Conservation (phyloP, 202 grass and related monocot genomes). For the Setaria italica region DNA sequence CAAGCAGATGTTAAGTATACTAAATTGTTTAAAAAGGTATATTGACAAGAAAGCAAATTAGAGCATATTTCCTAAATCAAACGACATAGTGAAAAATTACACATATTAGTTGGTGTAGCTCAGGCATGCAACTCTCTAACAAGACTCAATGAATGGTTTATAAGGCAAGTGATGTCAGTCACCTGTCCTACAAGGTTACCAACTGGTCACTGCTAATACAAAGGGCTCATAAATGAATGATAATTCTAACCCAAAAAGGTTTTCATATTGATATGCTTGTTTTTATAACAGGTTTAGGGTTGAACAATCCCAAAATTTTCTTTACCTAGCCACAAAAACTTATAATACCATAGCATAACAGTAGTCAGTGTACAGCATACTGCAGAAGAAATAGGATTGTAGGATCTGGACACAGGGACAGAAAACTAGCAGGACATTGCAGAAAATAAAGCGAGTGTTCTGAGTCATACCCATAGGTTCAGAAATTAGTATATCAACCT, state of each 20-base stretch:
- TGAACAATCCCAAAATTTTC: not conserved
- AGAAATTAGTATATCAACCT: slow-evolving; percentile 97
- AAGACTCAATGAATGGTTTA: not conserved
- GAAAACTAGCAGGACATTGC: not conserved
- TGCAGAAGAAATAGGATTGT: not conserved
- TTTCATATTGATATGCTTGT: not conserved
- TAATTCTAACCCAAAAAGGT: not conserved
- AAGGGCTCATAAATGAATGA: not conserved
- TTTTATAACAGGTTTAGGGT: not conserved
- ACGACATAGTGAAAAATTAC: not conserved
- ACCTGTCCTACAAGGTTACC: not conserved
- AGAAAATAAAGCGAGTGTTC: slow-evolving; percentile 28
- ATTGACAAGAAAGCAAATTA: not conserved
- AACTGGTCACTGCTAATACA: not conserved
- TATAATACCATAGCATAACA: not conserved
- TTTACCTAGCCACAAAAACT: not conserved
- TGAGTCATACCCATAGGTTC: slow-evolving; percentile 87
- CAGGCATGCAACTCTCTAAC: slow-evolving; percentile 10
- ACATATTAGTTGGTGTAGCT: not conserved
- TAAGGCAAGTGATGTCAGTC: not conserved
- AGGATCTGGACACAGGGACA: not conserved
- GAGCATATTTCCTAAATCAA: not conserved
- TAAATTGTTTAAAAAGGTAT: not conserved
- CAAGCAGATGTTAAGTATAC: not conserved
- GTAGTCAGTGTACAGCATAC: slow-evolving; percentile 1